phyloP scores from a whole-genome alignment of 306 rosid species.

The Astragalus membranaceus region DNA sequence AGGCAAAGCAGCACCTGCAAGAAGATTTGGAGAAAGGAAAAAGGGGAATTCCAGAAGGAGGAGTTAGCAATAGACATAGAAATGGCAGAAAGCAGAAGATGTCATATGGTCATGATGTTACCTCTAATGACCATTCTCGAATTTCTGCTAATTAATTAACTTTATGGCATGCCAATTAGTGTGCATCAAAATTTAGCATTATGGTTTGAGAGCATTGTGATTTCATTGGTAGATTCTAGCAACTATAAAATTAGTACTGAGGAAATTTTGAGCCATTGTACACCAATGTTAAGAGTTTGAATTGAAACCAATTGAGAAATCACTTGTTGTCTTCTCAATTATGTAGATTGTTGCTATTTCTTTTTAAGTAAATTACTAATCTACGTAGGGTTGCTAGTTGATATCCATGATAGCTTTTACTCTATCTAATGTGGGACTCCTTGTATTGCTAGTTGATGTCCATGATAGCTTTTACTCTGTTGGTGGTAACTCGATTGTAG shows the following conservation, averaged over 20 bases:
- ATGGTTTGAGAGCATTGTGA: not conserved
- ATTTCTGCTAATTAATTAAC: conserved; percentile 32
- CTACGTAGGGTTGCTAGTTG: no score
- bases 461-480: no score
- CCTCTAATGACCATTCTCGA: conserved; percentile 31
- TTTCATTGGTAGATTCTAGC: not conserved
- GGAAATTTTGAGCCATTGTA: no score
- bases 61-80: conserved; percentile 30
- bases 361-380: not conserved
- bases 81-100: conserved; percentile 40
- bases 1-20: conserved; percentile 34
- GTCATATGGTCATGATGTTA: conserved; percentile 39
- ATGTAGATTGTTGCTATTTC: not conserved
- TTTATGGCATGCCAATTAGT: not conserved
- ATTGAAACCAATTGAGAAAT: conserved; percentile 6
- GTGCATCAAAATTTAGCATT: conserved; percentile 15
- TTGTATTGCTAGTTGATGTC: no score
- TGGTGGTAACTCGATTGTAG: no score
- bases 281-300: not conserved
- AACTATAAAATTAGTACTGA: no score
- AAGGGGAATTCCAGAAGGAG: conserved; percentile 38
- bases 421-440: no score
- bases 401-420: no score
- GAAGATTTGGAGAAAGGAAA: conserved; percentile 33
- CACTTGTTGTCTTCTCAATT: not conserved